A percentile compares a stretch with the other conserved stretches of the same genome.
Conservation (phyloP, 148 eudicot species). For the Amaranthus hypochondriacus region DNA sequence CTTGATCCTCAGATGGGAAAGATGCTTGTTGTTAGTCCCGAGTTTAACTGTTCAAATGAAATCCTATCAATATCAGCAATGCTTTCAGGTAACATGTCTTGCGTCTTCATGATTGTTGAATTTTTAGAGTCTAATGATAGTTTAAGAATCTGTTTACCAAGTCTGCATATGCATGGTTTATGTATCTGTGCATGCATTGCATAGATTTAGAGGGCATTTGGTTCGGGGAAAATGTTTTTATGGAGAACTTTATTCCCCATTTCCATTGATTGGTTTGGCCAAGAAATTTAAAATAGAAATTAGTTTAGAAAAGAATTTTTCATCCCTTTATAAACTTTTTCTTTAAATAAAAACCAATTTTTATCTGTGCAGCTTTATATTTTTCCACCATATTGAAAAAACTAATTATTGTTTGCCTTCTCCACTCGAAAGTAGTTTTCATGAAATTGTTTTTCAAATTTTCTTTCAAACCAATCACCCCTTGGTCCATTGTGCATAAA, state of each 20-base stretch:
- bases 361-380: no score
- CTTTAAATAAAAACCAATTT: no score
- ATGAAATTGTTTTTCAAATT: no score
- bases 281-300: no score
- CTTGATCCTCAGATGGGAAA: constrained; percentile 85
- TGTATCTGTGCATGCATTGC: constrained; percentile 19
- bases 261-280: background rate
- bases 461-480: no score
- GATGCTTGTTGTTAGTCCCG: constrained; percentile 81
- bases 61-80: constrained; percentile 85
- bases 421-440: no score
- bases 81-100: constrained; percentile 63
- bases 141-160: constrained; percentile 14
- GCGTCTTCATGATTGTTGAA: background rate
- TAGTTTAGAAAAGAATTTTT: no score
- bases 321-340: no score
- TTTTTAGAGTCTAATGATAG: constrained; percentile 6
- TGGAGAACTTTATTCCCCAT: background rate
- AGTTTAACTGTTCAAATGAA: constrained; percentile 77
- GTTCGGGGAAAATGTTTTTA: no score
- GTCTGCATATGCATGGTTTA: constrained; percentile 10
- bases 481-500: no score
- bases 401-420: no score
- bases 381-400: no score
- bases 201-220: background rate